Conservation (phyloP, 345 rosid genomes). For the Murraya koenigii region DNA sequence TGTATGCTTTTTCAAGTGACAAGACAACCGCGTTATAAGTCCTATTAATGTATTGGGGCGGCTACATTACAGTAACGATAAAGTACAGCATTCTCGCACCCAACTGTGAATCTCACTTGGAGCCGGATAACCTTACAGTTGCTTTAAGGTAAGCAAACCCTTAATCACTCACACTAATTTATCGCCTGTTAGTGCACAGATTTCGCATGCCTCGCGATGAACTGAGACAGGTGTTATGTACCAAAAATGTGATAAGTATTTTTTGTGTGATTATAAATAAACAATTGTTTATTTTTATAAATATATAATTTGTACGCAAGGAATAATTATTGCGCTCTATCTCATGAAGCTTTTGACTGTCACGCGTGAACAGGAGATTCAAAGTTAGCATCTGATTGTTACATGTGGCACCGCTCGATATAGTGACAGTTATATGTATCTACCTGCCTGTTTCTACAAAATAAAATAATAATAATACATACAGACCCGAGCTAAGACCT, state of each 20-base stretch:
- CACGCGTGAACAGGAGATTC: slow-evolving; percentile 26
- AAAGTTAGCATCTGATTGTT: slow-evolving; percentile 17
- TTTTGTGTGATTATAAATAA: too few species aligned
- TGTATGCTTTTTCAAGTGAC: background rate
- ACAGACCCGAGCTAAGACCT: too few species aligned
- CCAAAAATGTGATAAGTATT: background rate
- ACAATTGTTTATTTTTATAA: too few species aligned
- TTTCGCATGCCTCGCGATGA: background rate
- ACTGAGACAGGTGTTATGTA: background rate
- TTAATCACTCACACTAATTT: background rate
- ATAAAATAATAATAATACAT: background rate
- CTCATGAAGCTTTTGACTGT: slow-evolving; percentile 20
- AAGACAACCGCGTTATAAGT: slow-evolving; percentile 3
- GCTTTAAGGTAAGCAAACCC: too few species aligned
- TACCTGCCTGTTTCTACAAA: background rate
- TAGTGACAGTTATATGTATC: slow-evolving; percentile 21
- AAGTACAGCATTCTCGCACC: too few species aligned
- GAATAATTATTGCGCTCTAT: slow-evolving; percentile 24
- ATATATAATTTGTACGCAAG: background rate
- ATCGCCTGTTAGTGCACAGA: background rate
- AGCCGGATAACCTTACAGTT: too few species aligned
- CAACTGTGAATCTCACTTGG: too few species aligned
- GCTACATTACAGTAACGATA: too few species aligned
- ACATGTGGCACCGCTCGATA: slow-evolving; percentile 29
- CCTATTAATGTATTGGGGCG: too few species aligned